phyloP scores from a whole-genome alignment of 2,329 filamentous ascomycete species.

The Lecanicillium sp. region DNA sequence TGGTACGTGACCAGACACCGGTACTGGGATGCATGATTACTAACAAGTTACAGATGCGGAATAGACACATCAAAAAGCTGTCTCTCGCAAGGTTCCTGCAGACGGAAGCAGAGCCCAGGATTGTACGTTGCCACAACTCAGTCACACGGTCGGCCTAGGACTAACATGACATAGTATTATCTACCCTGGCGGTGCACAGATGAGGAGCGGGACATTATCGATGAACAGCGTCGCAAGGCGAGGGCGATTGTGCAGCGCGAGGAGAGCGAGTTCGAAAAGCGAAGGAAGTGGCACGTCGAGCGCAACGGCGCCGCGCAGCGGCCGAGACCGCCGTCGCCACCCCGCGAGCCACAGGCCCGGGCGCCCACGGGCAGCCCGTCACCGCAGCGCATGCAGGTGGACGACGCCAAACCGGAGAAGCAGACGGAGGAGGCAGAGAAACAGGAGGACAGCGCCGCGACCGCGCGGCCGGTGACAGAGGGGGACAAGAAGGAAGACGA shows the following conservation, averaged over 20 bases:
- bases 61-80: conserved; percentile 66
- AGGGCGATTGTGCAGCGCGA: conserved; percentile 61
- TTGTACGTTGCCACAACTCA: conserved; percentile 51
- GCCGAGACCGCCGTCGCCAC: conserved; percentile 27
- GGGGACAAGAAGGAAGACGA: background rate
- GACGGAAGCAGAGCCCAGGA: conserved; percentile 63
- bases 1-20: conserved; percentile 50
- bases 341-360: conserved; percentile 16
- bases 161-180: conserved; percentile 58
- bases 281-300: conserved; percentile 33
- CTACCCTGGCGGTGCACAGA: conserved; percentile 70
- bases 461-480: background rate
- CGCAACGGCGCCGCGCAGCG: conserved; percentile 21
- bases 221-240: conserved; percentile 61
- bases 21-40: background rate
- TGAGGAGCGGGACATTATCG: conserved; percentile 65
- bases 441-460: background rate
- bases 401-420: background rate
- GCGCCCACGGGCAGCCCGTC: conserved; percentile 14
- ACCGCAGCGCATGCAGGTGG: background rate
- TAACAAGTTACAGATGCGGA: conserved; percentile 58
- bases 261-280: conserved; percentile 52
- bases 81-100: conserved; percentile 65
- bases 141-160: background rate
- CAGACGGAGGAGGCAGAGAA: background rate